Base-by-base conservation (phyloP, 192 early-diverging fungal species). In the Coemansia sp. region DNA sequence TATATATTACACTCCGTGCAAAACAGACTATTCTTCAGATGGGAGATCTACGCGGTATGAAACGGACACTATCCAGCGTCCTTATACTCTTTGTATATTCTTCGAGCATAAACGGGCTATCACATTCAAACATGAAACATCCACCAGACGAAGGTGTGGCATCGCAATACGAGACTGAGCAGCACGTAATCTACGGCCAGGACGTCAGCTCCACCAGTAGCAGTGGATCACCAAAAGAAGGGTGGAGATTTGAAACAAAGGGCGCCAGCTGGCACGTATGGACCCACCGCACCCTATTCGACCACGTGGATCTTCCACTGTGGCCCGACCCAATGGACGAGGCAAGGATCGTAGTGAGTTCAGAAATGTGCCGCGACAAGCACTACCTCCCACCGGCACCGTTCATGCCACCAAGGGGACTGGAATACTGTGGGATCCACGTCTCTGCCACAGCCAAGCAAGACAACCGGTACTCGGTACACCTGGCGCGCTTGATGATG, bases 231-330 rank as follows among this genome's bases (percentile, higher is more conserved):
- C 3, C 48, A 25, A 52, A 30, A 52, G 29, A 27, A 10, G 70
- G 61, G 0, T 80, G 77, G 77, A 60, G 25, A 22, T 62, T 80
- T 17, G 58, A 55, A 6, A 59, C 72, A 3, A 37, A 48, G 4
- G 71, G 71, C 27, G 67, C 45, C 25, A 71, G 64, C 47, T 80
- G 77, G 77, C 72, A 80, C 27, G 48, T 68, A 0, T 80, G 77
- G 77, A 70, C 40, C 53, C 57, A 74, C 65, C 33, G 54, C 29
- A 36, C 71, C 1, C 27, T 70, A 2, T 38, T 73, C 42, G 77
- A 80, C 50, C 31, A 54, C 33, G 40, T 70, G 4, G 72, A 68
- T 33, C 45, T 80, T 56, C 77, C 77, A 3, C 65, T 62, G 14
- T 80, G 77, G 77, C 71, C 77, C 2, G 59, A 54, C 6, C 53